Conservation (phyloP, 305 asterid genomes). For the Fraxinus sp. region DNA sequence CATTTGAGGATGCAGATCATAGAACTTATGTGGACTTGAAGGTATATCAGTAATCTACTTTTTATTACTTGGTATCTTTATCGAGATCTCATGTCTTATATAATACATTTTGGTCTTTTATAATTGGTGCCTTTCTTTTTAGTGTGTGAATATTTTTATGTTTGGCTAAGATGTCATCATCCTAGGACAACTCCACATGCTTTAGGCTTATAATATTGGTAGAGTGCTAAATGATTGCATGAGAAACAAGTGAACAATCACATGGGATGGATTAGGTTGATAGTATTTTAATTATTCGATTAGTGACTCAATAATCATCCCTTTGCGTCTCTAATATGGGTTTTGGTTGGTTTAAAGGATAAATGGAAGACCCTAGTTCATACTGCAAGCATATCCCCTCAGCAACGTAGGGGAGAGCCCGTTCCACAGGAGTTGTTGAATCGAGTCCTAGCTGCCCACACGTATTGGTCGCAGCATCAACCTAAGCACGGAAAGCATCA, state of each 20-base stretch:
- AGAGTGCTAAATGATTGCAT: conserved; percentile 27
- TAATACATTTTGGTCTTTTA: background rate
- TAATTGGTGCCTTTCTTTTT: background rate
- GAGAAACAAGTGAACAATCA: conserved; percentile 33
- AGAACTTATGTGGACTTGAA: conserved; percentile 93
- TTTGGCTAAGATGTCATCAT: background rate
- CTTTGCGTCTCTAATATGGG: background rate
- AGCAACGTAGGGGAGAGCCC: conserved; percentile 94
- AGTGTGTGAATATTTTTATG: background rate
- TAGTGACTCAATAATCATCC: conserved; percentile 12
- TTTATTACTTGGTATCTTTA: background rate
- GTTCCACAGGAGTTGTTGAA: conserved; percentile 92
- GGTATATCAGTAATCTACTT: conserved; percentile 39
- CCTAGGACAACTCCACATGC: conserved; percentile 29
- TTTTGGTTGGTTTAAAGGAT: conserved; percentile 52
- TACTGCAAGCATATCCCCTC: conserved; percentile 95
- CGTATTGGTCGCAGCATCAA: conserved; percentile 84
- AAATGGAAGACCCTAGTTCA: conserved; percentile 98
- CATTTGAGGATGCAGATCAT: conserved; percentile 87
- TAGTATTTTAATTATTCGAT: conserved; percentile 3
- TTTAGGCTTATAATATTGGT: conserved; percentile 27
- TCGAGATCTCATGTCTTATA: background rate
- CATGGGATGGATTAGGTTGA: conserved; percentile 25
- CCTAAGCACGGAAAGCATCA: conserved; percentile 66
- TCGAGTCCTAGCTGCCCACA: conserved; percentile 78